phyloP scores from a whole-genome alignment of 2,329 filamentous ascomycete genomes.

The Cadophora gregata region DNA sequence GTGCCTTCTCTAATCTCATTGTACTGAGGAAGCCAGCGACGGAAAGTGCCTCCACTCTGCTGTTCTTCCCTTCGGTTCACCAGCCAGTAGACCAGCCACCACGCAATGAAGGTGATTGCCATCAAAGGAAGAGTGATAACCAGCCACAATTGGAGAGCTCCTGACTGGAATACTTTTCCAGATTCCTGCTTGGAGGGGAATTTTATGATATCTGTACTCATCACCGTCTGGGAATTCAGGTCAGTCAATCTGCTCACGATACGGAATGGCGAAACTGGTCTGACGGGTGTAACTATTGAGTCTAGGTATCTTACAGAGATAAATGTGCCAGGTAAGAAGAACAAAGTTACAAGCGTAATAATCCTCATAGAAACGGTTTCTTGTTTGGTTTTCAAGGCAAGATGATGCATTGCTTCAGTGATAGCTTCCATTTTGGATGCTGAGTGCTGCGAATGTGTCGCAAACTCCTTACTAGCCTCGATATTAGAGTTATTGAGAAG shows the following conservation, averaged over 20 bases:
- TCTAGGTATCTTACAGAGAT: constrained; percentile 44
- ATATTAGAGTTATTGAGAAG: not conserved
- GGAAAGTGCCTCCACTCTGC: no score
- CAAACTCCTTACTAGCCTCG: not conserved
- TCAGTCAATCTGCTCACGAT: no score
- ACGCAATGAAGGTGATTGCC: not conserved
- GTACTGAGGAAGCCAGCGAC: no score
- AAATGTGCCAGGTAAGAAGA: constrained; percentile 50
- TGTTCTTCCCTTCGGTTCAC: not conserved
- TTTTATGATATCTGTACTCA: constrained; percentile 49
- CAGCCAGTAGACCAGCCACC: not conserved
- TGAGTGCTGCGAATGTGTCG: not conserved
- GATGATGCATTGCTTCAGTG: constrained; percentile 37
- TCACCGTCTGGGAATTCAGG: constrained; percentile 45
- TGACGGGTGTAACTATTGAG: no score
- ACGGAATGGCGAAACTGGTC: no score
- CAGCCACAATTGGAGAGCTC: not conserved
- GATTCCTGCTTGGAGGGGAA: not conserved
- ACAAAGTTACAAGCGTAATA: constrained; percentile 49
- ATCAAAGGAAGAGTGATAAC: not conserved
- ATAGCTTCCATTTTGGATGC: not conserved
- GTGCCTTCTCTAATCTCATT: no score
- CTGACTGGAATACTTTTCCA: not conserved
- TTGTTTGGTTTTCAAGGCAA: constrained; percentile 45
- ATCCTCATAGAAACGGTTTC: constrained; percentile 50